Conservation (phyloP, 768 basidiomycete species). For the Pholiota conissans region DNA sequence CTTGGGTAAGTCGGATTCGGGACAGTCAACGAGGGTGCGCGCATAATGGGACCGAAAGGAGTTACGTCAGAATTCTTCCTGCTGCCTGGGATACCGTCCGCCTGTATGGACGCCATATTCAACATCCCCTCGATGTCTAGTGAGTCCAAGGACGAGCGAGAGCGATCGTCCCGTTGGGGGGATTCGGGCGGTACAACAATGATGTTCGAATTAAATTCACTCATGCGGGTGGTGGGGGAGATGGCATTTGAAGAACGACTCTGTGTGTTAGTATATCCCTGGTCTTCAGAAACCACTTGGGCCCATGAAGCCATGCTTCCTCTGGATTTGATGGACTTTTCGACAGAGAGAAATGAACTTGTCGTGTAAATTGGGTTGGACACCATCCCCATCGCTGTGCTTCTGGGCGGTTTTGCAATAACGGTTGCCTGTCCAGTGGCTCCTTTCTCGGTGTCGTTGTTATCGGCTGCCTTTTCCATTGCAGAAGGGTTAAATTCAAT, state of each 20-base stretch:
- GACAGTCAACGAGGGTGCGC: conserved; percentile 10
- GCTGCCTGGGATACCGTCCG: conserved; percentile 20
- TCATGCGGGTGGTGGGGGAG: neutral
- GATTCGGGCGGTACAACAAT: conserved; percentile 5
- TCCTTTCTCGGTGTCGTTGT: conserved; percentile 9
- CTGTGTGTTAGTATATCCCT: conserved; percentile 11
- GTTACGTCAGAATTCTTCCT: conserved; percentile 23
- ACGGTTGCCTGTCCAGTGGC: neutral
- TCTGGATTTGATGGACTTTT: conserved; percentile 20
- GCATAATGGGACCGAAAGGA: conserved; percentile 13
- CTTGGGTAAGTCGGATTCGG: conserved; percentile 11
- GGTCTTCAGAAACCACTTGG: conserved; percentile 29
- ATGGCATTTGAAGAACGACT: neutral
- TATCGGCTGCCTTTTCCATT: conserved; percentile 19
- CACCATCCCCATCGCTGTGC: conserved; percentile 17
- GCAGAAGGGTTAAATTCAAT: conserved; percentile 23
- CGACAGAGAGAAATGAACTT: conserved; percentile 28
- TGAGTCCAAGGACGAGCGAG: conserved; percentile 32
- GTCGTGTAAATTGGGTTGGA: conserved; percentile 36
- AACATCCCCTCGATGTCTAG: conserved; percentile 56
- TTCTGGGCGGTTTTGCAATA: conserved; percentile 1
- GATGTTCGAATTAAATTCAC: neutral
- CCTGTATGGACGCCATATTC: conserved; percentile 47
- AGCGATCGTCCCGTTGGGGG: conserved; percentile 13
- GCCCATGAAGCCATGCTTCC: conserved; percentile 35